Conservation (phyloP, 306 rosid genomes). For the Pyrus bretschneideri region DNA sequence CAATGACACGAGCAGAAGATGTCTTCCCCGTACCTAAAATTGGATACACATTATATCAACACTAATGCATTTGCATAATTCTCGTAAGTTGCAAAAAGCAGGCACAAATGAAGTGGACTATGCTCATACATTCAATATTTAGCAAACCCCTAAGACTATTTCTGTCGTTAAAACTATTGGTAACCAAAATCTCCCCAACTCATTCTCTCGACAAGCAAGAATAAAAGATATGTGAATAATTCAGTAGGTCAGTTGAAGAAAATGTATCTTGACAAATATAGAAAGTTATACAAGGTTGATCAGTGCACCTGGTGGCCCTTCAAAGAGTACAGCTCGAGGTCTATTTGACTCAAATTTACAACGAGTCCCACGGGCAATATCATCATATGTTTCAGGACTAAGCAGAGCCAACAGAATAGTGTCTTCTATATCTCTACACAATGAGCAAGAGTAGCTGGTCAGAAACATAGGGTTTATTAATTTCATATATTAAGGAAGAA, state of each 20-base stretch:
- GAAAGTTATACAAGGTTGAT: not conserved
- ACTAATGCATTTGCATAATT: slow-evolving; percentile 3
- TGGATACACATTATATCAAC: slow-evolving; percentile 10
- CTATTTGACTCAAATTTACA: slow-evolving; percentile 77
- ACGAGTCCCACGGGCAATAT: slow-evolving; percentile 78
- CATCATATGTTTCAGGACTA: slow-evolving; percentile 80
- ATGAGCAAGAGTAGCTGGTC: slow-evolving; percentile 5
- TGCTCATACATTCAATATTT: not conserved
- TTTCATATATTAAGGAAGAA: not conserved
- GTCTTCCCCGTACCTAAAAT: slow-evolving; percentile 94
- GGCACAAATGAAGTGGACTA: not conserved
- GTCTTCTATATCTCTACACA: slow-evolving; percentile 75
- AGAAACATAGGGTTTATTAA: no score
- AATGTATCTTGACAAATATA: not conserved
- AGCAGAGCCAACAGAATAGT: slow-evolving; percentile 74
- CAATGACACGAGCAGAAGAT: slow-evolving; percentile 91
- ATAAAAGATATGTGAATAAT: not conserved
- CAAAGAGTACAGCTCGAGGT: slow-evolving; percentile 92
- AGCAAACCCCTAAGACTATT: not conserved
- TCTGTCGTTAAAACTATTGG: not conserved
- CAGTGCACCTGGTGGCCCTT: slow-evolving; percentile 83
- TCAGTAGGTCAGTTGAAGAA: not conserved
- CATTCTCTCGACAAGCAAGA: not conserved
- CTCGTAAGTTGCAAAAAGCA: slow-evolving; percentile 6
- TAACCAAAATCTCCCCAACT: not conserved